Percentiles rank a stretch among this genome's conserved stretches.
These are phyloP conservation scores for Orbilia oligospora DNA, from an alignment of 2,329 filamentous ascomycete genomes.

Conservation along the genomic window DNA sequence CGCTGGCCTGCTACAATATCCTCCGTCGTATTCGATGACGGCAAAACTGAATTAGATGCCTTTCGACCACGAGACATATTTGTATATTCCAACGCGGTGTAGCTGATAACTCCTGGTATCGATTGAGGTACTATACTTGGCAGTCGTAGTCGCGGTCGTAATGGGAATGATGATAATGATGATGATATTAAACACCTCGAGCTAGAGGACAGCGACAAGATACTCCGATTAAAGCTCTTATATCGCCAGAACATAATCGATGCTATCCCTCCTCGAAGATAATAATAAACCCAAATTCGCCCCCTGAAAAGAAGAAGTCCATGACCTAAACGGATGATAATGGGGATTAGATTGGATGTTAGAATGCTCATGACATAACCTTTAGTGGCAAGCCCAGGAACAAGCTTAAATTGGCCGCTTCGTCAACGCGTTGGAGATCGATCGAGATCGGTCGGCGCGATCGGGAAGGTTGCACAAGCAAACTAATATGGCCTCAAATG, in stretches of 20 bases:
- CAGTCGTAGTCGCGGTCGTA: neutral
- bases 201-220: neutral
- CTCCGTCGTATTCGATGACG: neutral
- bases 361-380: neutral
- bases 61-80: constrained; percentile 36
- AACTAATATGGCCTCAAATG: neutral
- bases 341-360: too few relatives aligned
- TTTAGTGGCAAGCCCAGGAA: constrained; percentile 5
- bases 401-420: constrained; percentile 14
- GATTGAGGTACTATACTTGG: neutral
- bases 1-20: neutral
- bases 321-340: neutral
- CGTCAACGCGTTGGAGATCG: constrained; percentile 36
- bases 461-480: constrained; percentile 55
- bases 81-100: neutral
- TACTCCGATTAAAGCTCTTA: neutral
- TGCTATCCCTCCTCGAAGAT: neutral
- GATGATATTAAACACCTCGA: neutral
- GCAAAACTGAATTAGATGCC: neutral
- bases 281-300: neutral
- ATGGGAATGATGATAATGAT: too few relatives aligned
- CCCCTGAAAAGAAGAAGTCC: constrained; percentile 5
- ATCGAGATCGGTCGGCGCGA: constrained; percentile 25
- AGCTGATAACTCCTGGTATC: neutral
- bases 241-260: constrained; percentile 8